Conservation (phyloP, 371 early-diverging fungal genomes). For the Zychaea mexicana region DNA sequence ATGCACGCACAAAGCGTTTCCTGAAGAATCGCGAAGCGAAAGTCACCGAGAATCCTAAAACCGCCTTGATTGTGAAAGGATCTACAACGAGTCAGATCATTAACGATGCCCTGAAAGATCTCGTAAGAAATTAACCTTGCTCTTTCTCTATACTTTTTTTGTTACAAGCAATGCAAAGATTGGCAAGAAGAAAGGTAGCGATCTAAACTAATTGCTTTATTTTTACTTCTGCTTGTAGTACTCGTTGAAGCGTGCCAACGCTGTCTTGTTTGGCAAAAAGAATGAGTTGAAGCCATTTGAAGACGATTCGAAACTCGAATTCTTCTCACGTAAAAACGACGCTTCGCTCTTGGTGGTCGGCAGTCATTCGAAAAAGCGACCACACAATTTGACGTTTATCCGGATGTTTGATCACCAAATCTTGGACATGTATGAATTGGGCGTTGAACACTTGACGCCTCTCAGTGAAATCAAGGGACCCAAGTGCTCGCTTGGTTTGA, state of each 20-base stretch:
- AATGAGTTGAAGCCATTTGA: constrained; percentile 97
- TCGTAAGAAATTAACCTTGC: constrained; percentile 79
- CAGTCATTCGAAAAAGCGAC: constrained; percentile 94
- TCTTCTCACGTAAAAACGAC: constrained; percentile 94
- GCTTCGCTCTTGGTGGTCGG: constrained; percentile 88
- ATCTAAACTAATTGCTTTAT: neutral
- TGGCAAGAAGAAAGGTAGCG: neutral
- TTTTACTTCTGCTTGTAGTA: constrained; percentile 52
- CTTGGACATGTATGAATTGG: constrained; percentile 95
- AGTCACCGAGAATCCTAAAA: constrained; percentile 89
- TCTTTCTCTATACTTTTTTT: neutral
- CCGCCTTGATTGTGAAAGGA: constrained; percentile 86
- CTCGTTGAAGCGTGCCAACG: constrained; percentile 89
- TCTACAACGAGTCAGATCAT: constrained; percentile 87
- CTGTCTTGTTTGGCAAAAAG: constrained; percentile 87
- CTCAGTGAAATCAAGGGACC: constrained; percentile 76
- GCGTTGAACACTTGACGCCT: constrained; percentile 67
- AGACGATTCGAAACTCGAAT: constrained; percentile 88
- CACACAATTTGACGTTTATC: constrained; percentile 88
- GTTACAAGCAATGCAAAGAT: too few relatives aligned
- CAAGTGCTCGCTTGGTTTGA: constrained; percentile 85
- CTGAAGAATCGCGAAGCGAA: constrained; percentile 89
- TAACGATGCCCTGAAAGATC: constrained; percentile 83
- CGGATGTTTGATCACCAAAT: constrained; percentile 92
- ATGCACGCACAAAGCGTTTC: constrained; percentile 83